Base-by-base conservation (phyloP, 2,329 filamentous ascomycete species). In the Pezicula radicicola region DNA sequence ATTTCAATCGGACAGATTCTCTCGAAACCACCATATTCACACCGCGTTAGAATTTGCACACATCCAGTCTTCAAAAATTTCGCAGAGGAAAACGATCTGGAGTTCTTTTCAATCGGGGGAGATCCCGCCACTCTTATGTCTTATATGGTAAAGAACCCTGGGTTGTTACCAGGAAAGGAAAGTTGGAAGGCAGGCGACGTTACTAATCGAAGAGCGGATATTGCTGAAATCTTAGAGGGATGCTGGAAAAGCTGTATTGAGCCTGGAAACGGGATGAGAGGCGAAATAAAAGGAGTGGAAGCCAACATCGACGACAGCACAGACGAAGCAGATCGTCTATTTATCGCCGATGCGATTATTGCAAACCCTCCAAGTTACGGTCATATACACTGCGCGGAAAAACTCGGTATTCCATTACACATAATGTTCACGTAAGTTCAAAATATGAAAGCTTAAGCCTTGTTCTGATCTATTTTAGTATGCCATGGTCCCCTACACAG, bases 131-230 rank as follows among this genome's bases (percentile, higher is more conserved):
- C 87, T 61, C 73, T 90, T 42, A 90, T 90, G 87, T 88, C 89
- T 63, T 93, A 91, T 63, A 93, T 93, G 89, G 89, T 93, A 42
- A 91, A 91, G 69, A 87, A 93, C 59, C 89, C 89, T 0, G 88
- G 89, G 0, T 73, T 94, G 36, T 88, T 94, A 83, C 90, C 90
- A 1, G 85, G 85, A 0, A 81, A 91, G 53, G 84, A 91, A 45
- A 84, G 87, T 0, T 70, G 94, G 43, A 82, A 82, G 53, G 86
- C 79, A 56, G 89, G 89, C 4, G 89, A 93, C 63, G 81, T 94
- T 46, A 83, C 79, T 35, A 85, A 84, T 67, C 77, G 88, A 28
- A 78, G 89, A 18, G 81, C 78, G 55, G 88, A 85, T n/a, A 89
- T 94, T 48, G 81, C 83, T 51, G 79, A 89, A 53, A 91, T 93